Conservation (phyloP, 2,329 filamentous ascomycete genomes). For the Calycina herbarum region DNA sequence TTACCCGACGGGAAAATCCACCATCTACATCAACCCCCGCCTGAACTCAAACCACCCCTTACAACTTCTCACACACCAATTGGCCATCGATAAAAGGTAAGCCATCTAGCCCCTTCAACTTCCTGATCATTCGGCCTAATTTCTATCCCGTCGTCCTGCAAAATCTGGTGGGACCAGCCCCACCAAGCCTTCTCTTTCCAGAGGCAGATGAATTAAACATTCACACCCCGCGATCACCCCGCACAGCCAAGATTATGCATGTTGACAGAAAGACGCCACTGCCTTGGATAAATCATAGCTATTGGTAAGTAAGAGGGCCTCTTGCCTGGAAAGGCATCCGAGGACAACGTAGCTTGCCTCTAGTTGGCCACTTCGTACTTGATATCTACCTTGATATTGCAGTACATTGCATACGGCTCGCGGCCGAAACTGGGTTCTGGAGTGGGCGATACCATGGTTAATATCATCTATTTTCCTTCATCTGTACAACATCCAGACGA, state of each 20-base stretch:
- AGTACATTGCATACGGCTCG: background rate
- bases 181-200: background rate
- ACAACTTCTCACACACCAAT: background rate
- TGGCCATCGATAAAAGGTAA: background rate
- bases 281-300: background rate
- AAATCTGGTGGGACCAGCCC: background rate
- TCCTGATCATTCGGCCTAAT: background rate
- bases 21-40: background rate
- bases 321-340: background rate
- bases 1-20: slow-evolving; percentile 1
- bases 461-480: background rate
- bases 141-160: background rate
- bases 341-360: background rate
- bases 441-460: background rate
- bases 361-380: background rate
- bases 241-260: background rate
- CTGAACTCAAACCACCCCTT: background rate
- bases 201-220: background rate
- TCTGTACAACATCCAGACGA: background rate
- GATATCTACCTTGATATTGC: background rate
- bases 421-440: background rate
- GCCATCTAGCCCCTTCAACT: background rate
- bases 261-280: background rate
- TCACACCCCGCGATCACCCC: background rate
- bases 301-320: background rate